Percentiles rank a stretch among this genome's conserved stretches.
Evolutionary conservation across 805 yeast species (phyloP).

Genomic region (Ogataea thermomethanolica): DNA sequence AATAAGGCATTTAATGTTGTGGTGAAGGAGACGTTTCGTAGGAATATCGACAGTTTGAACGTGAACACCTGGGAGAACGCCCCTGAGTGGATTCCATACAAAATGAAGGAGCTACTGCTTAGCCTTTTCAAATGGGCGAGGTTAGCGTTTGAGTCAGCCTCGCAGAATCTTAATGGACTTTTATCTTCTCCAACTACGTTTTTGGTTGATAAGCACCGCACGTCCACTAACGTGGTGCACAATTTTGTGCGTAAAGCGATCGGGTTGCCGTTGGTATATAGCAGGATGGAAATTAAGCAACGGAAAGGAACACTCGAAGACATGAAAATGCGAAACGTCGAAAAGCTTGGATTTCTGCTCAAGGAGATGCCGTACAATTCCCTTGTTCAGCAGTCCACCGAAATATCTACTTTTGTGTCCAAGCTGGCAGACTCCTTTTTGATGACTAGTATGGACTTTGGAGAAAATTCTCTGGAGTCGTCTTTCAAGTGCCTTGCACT

Average conservation of each 20-base stretch:
- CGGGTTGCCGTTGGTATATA: slow-evolving; percentile 36
- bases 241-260: slow-evolving; percentile 30
- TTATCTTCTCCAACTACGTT: slow-evolving; percentile 27
- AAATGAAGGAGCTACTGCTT: slow-evolving; percentile 6
- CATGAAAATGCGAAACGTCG: slow-evolving; percentile 32
- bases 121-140: slow-evolving; percentile 16
- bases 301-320: slow-evolving; percentile 22
- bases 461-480: slow-evolving; percentile 4
- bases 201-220: slow-evolving; percentile 19
- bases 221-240: slow-evolving; percentile 15
- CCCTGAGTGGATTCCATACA: slow-evolving; percentile 26
- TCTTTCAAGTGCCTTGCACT: slow-evolving; percentile 12
- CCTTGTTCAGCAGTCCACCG: not conserved
- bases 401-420: slow-evolving; percentile 1
- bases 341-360: slow-evolving; percentile 36
- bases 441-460: not conserved
- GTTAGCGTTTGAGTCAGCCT: slow-evolving; percentile 14
- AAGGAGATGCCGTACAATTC: slow-evolving; percentile 31
- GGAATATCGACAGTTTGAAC: slow-evolving; percentile 14
- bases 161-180: slow-evolving; percentile 13
- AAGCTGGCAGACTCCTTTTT: not conserved
- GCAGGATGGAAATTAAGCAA: slow-evolving; percentile 27
- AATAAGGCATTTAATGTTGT: slow-evolving; percentile 17
- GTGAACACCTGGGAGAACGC: slow-evolving; percentile 16
- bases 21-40: slow-evolving; percentile 26